Evolutionary conservation across 2,329 filamentous ascomycete species (phyloP), one percentile per base, ranked within the genome.

Genomic region (Nemania serpens): DNA sequence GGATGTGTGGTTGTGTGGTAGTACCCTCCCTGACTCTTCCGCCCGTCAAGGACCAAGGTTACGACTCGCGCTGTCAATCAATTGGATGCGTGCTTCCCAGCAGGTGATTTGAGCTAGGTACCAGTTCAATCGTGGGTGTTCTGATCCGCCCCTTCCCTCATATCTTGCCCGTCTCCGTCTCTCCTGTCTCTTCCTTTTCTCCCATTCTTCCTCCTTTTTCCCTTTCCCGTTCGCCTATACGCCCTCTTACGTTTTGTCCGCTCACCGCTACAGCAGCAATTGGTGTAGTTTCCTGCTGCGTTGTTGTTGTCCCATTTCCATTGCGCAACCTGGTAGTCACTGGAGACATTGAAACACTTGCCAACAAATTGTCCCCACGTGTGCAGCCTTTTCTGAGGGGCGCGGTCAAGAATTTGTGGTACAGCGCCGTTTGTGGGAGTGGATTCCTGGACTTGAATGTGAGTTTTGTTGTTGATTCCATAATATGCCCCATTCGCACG

Each of bases 101-200:
- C 46, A 62, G 69, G 68, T 69, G 68, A 69, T 70, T n/a, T 67
- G 66, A 63, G 48, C 25, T 29, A 29, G 25, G 25, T 29, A 29
- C 25, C 25, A 54, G 45, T 37, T 63, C 50, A 56, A 64, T 69
- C 60, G 61, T 63, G 45, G 56, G 59, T 62, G 61, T 68, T 68
- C 64, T 62, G 66, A 61, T 70, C 55, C 60, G 67, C 61, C 61
- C 65, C 65, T 68, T 66, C 52, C 64, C 70, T 69, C 65, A 72
- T 69, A 68, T 69, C 69, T 70, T 66, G 69, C 68, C 64, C 68
- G 68, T 63, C 57, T 68, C 64, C 66, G 59, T 65, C 63, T 64
- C 63, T 64, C 63, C 59, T 64, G 53, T 57, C 57, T 53, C 64
- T 57, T 37, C 48, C 57, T 60, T 60, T 60, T 51, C 51, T 57